Percentiles rank a stretch among this genome's conserved stretches.
These are phyloP conservation scores for Clavispora carvajalis DNA, from an alignment of 805 yeast genomes.

Conservation along the genomic window DNA sequence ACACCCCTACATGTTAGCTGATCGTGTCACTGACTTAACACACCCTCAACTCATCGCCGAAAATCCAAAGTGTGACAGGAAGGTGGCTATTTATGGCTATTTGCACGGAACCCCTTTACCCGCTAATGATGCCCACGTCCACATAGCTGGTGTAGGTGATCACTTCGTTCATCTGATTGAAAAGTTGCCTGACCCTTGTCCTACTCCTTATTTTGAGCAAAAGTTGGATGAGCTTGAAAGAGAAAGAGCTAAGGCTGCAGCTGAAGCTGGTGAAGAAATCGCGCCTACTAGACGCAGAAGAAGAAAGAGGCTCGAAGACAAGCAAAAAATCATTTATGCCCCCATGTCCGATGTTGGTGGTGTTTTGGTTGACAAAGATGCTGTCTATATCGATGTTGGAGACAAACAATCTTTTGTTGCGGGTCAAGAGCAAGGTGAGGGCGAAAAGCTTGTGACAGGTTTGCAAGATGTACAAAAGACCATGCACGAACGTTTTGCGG, in stretches of 20 bases:
- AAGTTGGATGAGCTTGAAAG: slow-evolving; percentile 75
- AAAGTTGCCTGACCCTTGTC: slow-evolving; percentile 96
- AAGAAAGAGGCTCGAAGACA: slow-evolving; percentile 88
- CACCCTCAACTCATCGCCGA: slow-evolving; percentile 79
- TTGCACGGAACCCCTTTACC: slow-evolving; percentile 90
- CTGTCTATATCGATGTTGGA: slow-evolving; percentile 88
- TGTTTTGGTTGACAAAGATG: slow-evolving; percentile 92
- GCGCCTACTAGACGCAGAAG: slow-evolving; percentile 52
- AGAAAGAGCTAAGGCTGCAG: slow-evolving; percentile 64
- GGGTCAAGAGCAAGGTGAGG: slow-evolving; percentile 71
- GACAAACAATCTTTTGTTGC: slow-evolving; percentile 49
- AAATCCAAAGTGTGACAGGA: slow-evolving; percentile 81
- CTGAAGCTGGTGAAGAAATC: slow-evolving; percentile 50
- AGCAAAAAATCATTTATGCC: slow-evolving; percentile 90
- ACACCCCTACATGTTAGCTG: slow-evolving; percentile 91
- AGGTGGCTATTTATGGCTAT: slow-evolving; percentile 88
- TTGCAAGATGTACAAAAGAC: slow-evolving; percentile 67
- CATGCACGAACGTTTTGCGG: slow-evolving; percentile 51
- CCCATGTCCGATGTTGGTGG: slow-evolving; percentile 99
- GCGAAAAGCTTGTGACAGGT: slow-evolving; percentile 79
- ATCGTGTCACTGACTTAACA: slow-evolving; percentile 88
- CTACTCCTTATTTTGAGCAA: slow-evolving; percentile 91
- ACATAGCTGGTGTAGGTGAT: slow-evolving; percentile 96
- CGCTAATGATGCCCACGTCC: slow-evolving; percentile 64
- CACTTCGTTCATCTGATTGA: slow-evolving; percentile 70